A percentile compares a stretch with the other conserved stretches of the same genome.
phyloP scores from a whole-genome alignment of 164 flowering plant species.

The Vitis riparia region DNA sequence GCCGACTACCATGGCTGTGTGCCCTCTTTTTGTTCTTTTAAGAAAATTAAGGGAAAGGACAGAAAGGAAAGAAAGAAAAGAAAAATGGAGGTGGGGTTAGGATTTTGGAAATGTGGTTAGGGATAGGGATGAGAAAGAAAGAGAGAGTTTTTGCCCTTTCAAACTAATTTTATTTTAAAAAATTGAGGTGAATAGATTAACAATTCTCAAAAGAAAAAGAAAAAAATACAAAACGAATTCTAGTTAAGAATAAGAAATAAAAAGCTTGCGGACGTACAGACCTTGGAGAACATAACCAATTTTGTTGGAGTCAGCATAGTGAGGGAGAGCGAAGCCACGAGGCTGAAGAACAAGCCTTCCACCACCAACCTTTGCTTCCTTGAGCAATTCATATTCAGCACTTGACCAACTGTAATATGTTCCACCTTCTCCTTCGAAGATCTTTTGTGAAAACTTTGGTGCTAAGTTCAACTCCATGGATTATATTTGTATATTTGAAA shows the following conservation, averaged over 20 bases:
- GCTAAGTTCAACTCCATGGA: conserved; percentile 11
- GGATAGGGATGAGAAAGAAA: too few species aligned
- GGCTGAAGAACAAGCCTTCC: conserved; percentile 28
- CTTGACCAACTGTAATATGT: conserved; percentile 28
- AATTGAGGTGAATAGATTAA: too few species aligned
- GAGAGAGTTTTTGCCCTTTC: too few species aligned
- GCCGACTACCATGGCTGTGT: too few species aligned
- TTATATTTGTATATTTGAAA: too few species aligned
- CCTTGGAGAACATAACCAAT: conserved; percentile 44
- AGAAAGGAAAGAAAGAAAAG: too few species aligned
- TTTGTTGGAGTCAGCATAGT: conserved; percentile 36
- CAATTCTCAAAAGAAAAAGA: not conserved
- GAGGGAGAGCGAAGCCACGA: conserved; percentile 38
- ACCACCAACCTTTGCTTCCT: conserved; percentile 26
- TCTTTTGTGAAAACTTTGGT: conserved; percentile 3
- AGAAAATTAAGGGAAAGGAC: too few species aligned
- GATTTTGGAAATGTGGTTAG: too few species aligned
- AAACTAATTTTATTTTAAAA: too few species aligned
- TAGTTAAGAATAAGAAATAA: not conserved
- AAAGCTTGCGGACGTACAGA: not conserved
- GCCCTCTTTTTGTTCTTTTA: too few species aligned
- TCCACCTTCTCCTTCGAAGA: conserved; percentile 31
- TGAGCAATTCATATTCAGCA: conserved; percentile 16
- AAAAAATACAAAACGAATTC: not conserved
- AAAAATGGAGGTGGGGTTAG: too few species aligned